Evolutionary conservation across 1,139 yeast genomes (phyloP), one percentile per base, ranked within the genome.

Genomic region (Arxiozyma heterogenica): DNA sequence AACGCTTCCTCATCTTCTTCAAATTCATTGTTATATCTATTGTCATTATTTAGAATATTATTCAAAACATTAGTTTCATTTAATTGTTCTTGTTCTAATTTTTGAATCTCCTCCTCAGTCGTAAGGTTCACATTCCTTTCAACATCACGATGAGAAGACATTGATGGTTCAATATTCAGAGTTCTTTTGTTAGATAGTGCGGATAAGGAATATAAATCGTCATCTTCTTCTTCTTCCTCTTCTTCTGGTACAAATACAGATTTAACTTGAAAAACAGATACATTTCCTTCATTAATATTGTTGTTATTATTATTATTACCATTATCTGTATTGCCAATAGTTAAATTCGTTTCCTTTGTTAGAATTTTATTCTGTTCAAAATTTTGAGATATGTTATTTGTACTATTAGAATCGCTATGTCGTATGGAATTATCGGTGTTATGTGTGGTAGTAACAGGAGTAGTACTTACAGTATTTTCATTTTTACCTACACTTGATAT

Each of bases 1-100:
- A 64, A 30, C 11, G 63, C 68, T 22, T 63, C 67, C 47, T 63
- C 63, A 44, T 65, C 68, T 39, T 61, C 66, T 15, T 57, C 60
- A 30, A 57, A 54, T 5, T 52, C 54, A 23, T 56, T 58, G 12
- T 55, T 39, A 30, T 7, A 45, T 44, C 15, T 7, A 45, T 30
- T 45, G 6, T 30, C 23, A 9, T 12, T 15, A 11, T 41, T 20
- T 3, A 17, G n/a, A 18, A 17, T 45, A 12, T 17, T 20, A 3
- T 12, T n/a, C n/a, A 15, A 34, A 34, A 34, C 2, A 34, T 12
- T 12, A 25, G 2, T 34, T 38, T 53, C 49, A 41, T 47, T 47
- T 51, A 46, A 25, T 44, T 25, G 34, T 30, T 42, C 48, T 23
- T 44, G 47, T 30, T 54, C 30, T 41, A 51, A 38, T 30, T 51